Percentiles rank a stretch among this genome's conserved stretches.
Evolutionary conservation across 768 basidiomycete species (phyloP).

Genomic region (Serendipita vermifera): DNA sequence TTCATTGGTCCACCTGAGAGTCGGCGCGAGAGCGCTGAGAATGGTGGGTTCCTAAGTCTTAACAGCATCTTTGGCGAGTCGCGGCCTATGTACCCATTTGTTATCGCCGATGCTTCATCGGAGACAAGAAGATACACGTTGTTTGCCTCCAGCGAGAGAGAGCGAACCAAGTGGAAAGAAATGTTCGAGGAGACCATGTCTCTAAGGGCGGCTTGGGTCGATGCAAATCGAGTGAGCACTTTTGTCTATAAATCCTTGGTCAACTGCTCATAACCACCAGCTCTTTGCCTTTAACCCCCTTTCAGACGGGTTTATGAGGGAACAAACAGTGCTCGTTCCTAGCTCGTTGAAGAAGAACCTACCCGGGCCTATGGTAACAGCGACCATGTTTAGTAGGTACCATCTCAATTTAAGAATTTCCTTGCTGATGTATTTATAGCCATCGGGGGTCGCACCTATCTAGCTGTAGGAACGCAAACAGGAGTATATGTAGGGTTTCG

Average conservation of each 20-base stretch:
- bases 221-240: conserved; percentile 52
- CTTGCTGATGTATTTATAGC: conserved; percentile 24
- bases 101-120: conserved; percentile 54
- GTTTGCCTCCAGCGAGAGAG: conserved; percentile 44
- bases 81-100: conserved; percentile 55
- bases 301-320: conserved; percentile 50
- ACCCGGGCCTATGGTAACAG: conserved; percentile 48
- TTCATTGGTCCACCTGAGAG: conserved; percentile 49
- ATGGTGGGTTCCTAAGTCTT: conserved; percentile 42
- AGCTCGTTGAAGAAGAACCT: conserved; percentile 25
- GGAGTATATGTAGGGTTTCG: conserved; percentile 56
- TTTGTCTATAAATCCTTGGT: neutral
- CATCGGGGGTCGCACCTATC: conserved; percentile 37
- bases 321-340: conserved; percentile 27
- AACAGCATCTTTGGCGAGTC: conserved; percentile 30
- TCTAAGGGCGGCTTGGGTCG: conserved; percentile 49
- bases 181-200: conserved; percentile 49
- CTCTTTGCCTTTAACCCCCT: conserved; percentile 51
- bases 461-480: conserved; percentile 52
- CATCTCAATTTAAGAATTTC: neutral
- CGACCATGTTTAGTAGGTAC: conserved; percentile 49
- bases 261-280: conserved; percentile 27
- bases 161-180: conserved; percentile 50
- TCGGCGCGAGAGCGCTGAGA: conserved; percentile 46
- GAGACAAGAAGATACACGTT: conserved; percentile 55